These are phyloP conservation scores for Teunomyces gatunensis DNA, from an alignment of 805 yeast genomes.

Conservation along the genomic window DNA sequence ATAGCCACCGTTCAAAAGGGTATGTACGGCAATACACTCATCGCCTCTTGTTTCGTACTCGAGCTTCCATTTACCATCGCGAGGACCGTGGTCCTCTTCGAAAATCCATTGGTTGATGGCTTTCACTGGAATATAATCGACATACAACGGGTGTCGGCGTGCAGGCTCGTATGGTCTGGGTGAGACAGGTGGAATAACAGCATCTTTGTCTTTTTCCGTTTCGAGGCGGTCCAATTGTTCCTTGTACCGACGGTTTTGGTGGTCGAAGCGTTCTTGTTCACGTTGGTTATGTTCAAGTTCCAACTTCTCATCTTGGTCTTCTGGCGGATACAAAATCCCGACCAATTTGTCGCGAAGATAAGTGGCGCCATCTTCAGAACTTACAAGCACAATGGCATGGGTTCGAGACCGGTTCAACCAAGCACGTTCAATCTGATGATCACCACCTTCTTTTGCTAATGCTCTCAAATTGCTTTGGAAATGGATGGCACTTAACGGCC, in stretches of 20 bases:
- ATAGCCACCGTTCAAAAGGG: constrained; percentile 20
- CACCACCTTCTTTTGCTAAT: constrained; percentile 22
- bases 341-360: constrained; percentile 32
- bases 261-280: constrained; percentile 19
- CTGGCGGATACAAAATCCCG: constrained; percentile 33
- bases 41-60: constrained; percentile 33
- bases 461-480: constrained; percentile 36
- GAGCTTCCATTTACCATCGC: constrained; percentile 46
- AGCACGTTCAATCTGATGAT: constrained; percentile 37
- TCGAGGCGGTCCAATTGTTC: constrained; percentile 15
- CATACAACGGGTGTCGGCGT: constrained; percentile 28
- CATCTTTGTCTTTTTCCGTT: constrained; percentile 9
- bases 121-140: constrained; percentile 46
- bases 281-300: constrained; percentile 14
- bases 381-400: constrained; percentile 42
- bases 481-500: constrained; percentile 36
- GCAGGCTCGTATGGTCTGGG: constrained; percentile 14
- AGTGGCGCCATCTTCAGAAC: constrained; percentile 40
- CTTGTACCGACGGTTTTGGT: constrained; percentile 9
- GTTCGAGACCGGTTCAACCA: constrained; percentile 43
- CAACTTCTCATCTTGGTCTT: constrained; percentile 21
- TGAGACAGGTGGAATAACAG: constrained; percentile 13
- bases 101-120: constrained; percentile 46
- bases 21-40: constrained; percentile 32
- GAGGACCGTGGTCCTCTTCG: constrained; percentile 45